These are phyloP conservation scores for Aspergillus sparsus DNA, from an alignment of 495 filamentous ascomycete species.

Conservation along the genomic window DNA sequence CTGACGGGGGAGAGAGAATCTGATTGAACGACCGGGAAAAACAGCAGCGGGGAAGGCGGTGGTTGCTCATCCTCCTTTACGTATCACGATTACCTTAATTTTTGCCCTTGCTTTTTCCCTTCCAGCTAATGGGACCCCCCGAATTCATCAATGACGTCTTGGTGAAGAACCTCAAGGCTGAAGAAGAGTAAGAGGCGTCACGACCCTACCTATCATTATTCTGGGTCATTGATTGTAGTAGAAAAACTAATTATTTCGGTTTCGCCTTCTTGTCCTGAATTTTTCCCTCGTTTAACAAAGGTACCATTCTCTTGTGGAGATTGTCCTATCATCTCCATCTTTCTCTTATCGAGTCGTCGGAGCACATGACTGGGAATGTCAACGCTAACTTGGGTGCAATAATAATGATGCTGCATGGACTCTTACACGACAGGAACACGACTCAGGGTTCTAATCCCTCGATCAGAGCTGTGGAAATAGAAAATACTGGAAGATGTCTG, in stretches of 20 bases:
- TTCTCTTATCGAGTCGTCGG: not conserved
- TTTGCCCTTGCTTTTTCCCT: not conserved
- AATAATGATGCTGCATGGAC: not conserved
- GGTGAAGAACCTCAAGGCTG: too few relatives aligned
- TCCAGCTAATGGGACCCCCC: too few relatives aligned
- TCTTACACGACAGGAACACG: not conserved
- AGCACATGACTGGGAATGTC: not conserved
- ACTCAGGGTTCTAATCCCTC: not conserved
- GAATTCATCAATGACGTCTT: too few relatives aligned
- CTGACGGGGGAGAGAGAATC: not conserved
- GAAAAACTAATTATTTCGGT: too few relatives aligned
- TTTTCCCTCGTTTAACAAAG: not conserved
- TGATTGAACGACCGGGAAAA: not conserved
- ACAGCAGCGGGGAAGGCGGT: not conserved
- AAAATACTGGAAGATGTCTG: not conserved
- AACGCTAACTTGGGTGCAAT: not conserved
- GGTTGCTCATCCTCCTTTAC: not conserved
- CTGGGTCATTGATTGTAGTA: too few relatives aligned
- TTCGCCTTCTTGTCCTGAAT: too few relatives aligned
- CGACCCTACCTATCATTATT: too few relatives aligned
- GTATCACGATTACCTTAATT: conserved; percentile 7
- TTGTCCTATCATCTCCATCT: not conserved
- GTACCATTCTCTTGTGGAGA: not conserved
- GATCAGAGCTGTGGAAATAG: not conserved
- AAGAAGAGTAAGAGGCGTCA: too few relatives aligned